phyloP scores from a whole-genome alignment of 176 grass and related monocot species.

The Cocos nucifera region DNA sequence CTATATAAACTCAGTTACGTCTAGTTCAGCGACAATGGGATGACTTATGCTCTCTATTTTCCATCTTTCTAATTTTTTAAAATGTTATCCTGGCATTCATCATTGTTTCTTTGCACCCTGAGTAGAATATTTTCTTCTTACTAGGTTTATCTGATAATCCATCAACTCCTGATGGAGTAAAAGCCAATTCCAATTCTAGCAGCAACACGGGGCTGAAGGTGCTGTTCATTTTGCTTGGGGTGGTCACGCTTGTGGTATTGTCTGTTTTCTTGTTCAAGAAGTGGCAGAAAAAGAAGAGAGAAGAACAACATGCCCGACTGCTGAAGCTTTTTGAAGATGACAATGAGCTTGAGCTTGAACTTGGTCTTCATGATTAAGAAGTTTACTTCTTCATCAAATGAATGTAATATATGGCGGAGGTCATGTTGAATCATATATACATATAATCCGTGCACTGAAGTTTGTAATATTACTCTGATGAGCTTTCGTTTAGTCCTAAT shows the following conservation, averaged over 20 bases:
- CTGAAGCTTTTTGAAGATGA: constrained; percentile 20
- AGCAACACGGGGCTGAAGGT: constrained; percentile 4
- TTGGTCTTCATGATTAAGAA: constrained; percentile 17
- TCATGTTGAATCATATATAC: background rate
- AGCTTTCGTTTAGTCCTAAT: too few relatives aligned
- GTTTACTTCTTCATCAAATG: background rate
- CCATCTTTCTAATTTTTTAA: too few relatives aligned
- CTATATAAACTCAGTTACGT: too few relatives aligned
- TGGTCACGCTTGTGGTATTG: background rate
- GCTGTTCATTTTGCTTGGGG: background rate
- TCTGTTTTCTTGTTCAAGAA: constrained; percentile 18
- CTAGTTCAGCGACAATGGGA: too few relatives aligned
- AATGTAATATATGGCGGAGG: background rate
- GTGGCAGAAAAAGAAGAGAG: constrained; percentile 20
- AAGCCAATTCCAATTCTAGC: background rate
- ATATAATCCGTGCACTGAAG: too few relatives aligned
- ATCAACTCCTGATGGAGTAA: constrained; percentile 1
- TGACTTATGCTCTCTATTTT: too few relatives aligned
- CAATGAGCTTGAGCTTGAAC: constrained; percentile 16
- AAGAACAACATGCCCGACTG: constrained; percentile 15
- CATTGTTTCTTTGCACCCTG: too few relatives aligned
- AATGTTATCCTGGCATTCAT: too few relatives aligned
- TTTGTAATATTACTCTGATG: too few relatives aligned
- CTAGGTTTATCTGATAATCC: constrained; percentile 17
- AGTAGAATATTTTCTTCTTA: background rate